A percentile compares a stretch with the other conserved stretches of the same genome.
phyloP scores from a whole-genome alignment of 345 rosid species.

The Reutealis trisperma region DNA sequence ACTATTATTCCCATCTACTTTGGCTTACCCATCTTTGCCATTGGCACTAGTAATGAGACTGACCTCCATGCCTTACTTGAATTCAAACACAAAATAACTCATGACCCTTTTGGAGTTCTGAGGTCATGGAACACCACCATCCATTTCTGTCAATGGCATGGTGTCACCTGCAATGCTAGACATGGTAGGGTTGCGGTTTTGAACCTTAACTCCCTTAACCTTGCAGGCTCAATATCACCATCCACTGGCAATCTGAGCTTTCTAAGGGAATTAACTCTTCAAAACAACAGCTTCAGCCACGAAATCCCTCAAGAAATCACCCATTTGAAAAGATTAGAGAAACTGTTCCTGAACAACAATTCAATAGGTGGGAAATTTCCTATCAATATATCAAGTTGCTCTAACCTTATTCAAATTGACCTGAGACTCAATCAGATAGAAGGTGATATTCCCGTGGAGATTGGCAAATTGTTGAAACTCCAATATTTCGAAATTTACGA shows the following conservation, averaged over 20 bases:
- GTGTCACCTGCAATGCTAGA: not conserved
- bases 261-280: slow-evolving; percentile 1
- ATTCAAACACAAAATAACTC: not conserved
- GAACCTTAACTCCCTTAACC: slow-evolving; percentile 1
- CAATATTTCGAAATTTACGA: not conserved
- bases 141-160: slow-evolving; percentile 21
- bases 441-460: slow-evolving; percentile 12
- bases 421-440: not conserved
- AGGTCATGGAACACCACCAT: slow-evolving; percentile 13
- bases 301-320: slow-evolving; percentile 17
- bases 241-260: slow-evolving; percentile 16
- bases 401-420: not conserved
- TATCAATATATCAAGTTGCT: slow-evolving; percentile 15
- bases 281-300: not conserved
- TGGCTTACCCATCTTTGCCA: not conserved
- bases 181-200: slow-evolving; percentile 10
- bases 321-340: not conserved
- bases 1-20: not conserved
- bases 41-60: not conserved
- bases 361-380: slow-evolving; percentile 14
- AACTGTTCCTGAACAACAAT: not conserved
- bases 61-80: slow-evolving; percentile 12
- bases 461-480: slow-evolving; percentile 11
- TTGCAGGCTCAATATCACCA: slow-evolving; percentile 15
- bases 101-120: not conserved